Percentiles rank a stretch among this genome's conserved stretches.
Evolutionary conservation across 1,284 basidiomycete species (phyloP).

Genomic region (Cutaneotrichosporon arboriforme): DNA sequence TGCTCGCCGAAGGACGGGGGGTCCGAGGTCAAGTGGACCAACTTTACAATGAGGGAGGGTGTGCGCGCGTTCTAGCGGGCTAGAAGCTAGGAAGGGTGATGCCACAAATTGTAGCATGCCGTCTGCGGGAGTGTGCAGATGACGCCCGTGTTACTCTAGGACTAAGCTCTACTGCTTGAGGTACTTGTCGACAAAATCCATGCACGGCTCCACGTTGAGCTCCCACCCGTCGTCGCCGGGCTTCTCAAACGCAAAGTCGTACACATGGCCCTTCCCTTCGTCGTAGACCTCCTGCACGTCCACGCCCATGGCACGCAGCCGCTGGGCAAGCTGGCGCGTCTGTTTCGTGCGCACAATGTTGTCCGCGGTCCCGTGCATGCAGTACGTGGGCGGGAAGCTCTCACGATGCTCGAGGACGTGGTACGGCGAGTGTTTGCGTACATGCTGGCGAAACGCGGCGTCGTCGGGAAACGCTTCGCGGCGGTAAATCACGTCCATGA

Average conservation of each 20-base stretch:
- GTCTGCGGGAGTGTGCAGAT: too few relatives aligned
- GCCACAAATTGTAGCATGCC: too few relatives aligned
- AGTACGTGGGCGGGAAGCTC: constrained; percentile 26
- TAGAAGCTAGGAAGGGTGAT: too few relatives aligned
- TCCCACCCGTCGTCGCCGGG: constrained; percentile 25
- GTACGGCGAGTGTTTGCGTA: constrained; percentile 12
- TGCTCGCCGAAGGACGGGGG: constrained; percentile 28
- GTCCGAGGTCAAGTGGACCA: constrained; percentile 15
- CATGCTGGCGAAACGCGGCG: constrained; percentile 9
- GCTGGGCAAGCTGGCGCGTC: constrained; percentile 14
- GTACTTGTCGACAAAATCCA: constrained; percentile 25
- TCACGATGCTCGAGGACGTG: constrained; percentile 6
- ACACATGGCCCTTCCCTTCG: constrained; percentile 20
- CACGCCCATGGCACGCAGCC: constrained; percentile 17
- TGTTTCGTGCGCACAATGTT: constrained; percentile 21
- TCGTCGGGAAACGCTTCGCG: constrained; percentile 12
- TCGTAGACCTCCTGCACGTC: constrained; percentile 15
- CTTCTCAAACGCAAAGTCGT: constrained; percentile 23
- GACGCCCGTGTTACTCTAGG: neutral
- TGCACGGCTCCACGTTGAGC: constrained; percentile 21
- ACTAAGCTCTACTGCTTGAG: constrained; percentile 1
- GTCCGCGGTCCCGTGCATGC: constrained; percentile 29
- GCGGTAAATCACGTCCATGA: constrained; percentile 17
- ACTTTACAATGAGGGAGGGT: constrained; percentile 23
- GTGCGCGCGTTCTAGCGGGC: constrained; percentile 1